phyloP scores from a whole-genome alignment of 176 grass and related monocot species.

The Zea luxurians region DNA sequence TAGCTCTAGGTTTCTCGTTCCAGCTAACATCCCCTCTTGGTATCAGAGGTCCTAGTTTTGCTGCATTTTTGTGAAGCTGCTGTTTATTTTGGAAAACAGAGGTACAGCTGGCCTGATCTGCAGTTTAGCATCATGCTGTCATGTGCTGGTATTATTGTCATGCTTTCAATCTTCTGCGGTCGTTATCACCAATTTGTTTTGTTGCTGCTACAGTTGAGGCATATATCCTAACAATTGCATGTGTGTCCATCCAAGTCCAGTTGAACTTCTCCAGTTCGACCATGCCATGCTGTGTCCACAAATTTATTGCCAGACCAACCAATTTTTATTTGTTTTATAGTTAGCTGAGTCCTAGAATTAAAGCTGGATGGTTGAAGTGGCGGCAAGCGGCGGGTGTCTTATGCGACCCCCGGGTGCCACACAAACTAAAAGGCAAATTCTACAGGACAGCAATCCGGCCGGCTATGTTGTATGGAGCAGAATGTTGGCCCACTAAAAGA shows the following conservation, averaged over 20 bases:
- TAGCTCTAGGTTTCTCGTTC: no score
- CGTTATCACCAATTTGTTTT: neutral
- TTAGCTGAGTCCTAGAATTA: neutral
- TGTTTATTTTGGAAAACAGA: constrained; percentile 2
- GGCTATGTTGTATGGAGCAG: no score
- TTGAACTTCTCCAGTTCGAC: neutral
- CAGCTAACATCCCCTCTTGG: no score
- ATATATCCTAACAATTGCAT: neutral
- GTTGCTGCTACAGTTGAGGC: neutral
- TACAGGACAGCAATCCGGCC: no score
- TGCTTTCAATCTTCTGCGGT: neutral
- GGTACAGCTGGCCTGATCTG: neutral
- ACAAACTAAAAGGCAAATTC: no score
- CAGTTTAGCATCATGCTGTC: neutral
- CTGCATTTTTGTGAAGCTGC: neutral
- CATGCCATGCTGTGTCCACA: neutral
- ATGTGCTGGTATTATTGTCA: neutral
- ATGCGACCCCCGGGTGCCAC: no score
- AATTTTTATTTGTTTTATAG: neutral
- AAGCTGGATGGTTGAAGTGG: no score
- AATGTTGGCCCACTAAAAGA: no score
- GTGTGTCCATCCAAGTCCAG: neutral
- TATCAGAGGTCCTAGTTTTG: neutral
- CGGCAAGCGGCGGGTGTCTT: no score
- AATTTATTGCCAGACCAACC: neutral